These are phyloP conservation scores for Medicago truncatula DNA, from an alignment of 306 rosid species.

Conservation along the genomic window MtrunA17r5.0-ANR NC_053049.1:40178501-40179000, in stretches of 20 bases:
- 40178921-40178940: conserved; percentile 98
- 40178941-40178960: conserved; percentile 80
- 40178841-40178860: conserved; percentile 37
- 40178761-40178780: conserved; percentile 59
- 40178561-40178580: not conserved
- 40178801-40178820: not conserved
- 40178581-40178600: conserved; percentile 8
- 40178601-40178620: conserved; percentile 19
- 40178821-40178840: conserved; percentile 5
- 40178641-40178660: not conserved
- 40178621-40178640: conserved; percentile 2
- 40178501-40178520: conserved; percentile 21
- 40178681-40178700: conserved; percentile 24
- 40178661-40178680: conserved; percentile 13
- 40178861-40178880: conserved; percentile 88
- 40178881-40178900: conserved; percentile 73
- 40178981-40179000: conserved; percentile 63
- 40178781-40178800: not conserved
- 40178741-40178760: conserved; percentile 94
- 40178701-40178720: conserved; percentile 79
- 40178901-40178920: conserved; percentile 90
- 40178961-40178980: conserved; percentile 63
- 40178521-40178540: conserved; percentile 18
- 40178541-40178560: conserved; percentile 7
- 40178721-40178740: conserved; percentile 79